These are phyloP conservation scores for Jamesozyma hellenica DNA, from an alignment of 805 yeast species.

Conservation along the genomic window DNA sequence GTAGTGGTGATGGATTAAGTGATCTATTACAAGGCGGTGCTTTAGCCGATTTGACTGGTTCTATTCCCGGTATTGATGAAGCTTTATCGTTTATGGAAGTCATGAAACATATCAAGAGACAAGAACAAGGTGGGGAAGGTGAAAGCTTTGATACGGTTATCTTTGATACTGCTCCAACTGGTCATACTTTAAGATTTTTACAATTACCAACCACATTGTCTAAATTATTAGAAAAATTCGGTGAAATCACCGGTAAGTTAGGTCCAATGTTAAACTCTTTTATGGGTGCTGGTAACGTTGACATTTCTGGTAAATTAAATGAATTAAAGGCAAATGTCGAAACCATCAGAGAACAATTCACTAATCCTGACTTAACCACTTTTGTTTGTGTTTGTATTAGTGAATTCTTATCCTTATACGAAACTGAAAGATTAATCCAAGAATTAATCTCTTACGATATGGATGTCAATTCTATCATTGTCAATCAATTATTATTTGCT, in stretches of 20 bases:
- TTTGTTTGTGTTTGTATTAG: constrained; percentile 95
- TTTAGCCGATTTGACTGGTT: constrained; percentile 74
- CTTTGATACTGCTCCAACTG: constrained; percentile 99
- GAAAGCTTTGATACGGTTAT: constrained; percentile 74
- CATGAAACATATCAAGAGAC: constrained; percentile 86
- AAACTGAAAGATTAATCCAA: constrained; percentile 95
- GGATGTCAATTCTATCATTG: constrained; percentile 94
- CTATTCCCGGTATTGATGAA: constrained; percentile 97
- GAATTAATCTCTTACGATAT: constrained; percentile 89
- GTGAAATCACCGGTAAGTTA: constrained; percentile 72
- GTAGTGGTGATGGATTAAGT: constrained; percentile 28
- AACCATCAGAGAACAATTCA: constrained; percentile 89
- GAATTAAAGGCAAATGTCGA: constrained; percentile 37
- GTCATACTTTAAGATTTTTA: constrained; percentile 90
- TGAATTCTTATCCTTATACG: constrained; percentile 90
- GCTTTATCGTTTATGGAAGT: constrained; percentile 97
- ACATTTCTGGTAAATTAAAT: constrained; percentile 53
- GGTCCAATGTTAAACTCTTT: constrained; percentile 83
- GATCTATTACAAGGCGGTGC: constrained; percentile 31
- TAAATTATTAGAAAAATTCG: constrained; percentile 75
- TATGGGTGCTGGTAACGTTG: constrained; percentile 60
- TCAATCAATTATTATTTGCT: constrained; percentile 88
- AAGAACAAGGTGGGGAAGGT: constrained; percentile 34
- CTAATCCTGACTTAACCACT: constrained; percentile 91
- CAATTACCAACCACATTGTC: constrained; percentile 90